phyloP scores from a whole-genome alignment of 805 yeast genomes.

The Metschnikowia dekortorum region DNA sequence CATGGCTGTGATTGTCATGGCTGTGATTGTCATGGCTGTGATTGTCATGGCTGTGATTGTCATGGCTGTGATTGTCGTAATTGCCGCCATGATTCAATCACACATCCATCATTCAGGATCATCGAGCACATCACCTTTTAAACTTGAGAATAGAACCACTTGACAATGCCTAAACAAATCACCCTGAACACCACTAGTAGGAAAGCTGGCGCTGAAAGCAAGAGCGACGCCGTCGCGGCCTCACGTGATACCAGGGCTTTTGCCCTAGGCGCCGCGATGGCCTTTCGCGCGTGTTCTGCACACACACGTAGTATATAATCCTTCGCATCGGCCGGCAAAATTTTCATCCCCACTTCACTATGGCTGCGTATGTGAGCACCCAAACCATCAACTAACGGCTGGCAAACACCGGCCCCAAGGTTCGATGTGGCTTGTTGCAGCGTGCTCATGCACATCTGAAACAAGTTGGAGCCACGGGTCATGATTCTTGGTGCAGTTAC shows the following conservation, averaged over 20 bases:
- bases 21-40: no score
- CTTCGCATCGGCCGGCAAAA: constrained; percentile 3
- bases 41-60: no score
- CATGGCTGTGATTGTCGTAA: no score
- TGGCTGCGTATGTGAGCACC: constrained; percentile 33
- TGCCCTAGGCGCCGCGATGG: background rate
- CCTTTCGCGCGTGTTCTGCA: background rate
- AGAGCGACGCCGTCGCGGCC: background rate
- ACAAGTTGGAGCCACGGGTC: constrained; percentile 5
- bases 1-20: no score
- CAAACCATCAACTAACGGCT: constrained; percentile 14
- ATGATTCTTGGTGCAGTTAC: background rate
- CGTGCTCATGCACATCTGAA: background rate
- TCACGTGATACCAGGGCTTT: constrained; percentile 1
- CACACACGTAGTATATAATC: constrained; percentile 4
- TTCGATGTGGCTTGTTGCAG: constrained; percentile 13
- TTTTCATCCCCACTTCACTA: constrained; percentile 15
- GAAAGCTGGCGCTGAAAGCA: no score
- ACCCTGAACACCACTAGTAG: no score
- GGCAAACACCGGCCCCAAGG: constrained; percentile 14
- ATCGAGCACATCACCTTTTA: no score
- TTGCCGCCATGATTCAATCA: no score
- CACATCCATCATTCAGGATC: no score
- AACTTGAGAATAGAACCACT: no score
- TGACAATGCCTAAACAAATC: no score